Percentiles rank a stretch among this genome's conserved stretches.
These are phyloP conservation scores for Wickerhamomyces ciferrii DNA, from an alignment of 805 yeast species.

Conservation along the genomic window DNA sequence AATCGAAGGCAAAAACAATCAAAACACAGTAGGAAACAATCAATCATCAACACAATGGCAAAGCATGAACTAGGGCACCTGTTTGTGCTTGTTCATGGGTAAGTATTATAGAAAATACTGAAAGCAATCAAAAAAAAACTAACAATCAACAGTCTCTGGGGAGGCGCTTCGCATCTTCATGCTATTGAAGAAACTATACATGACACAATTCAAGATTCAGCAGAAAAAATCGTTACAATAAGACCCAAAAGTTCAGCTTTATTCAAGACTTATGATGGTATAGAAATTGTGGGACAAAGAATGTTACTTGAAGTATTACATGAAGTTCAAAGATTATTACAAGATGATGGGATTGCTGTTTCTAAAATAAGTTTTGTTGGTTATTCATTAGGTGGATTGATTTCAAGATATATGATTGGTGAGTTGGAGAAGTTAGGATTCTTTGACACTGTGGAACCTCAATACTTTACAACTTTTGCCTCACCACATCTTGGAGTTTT, in stretches of 20 bases:
- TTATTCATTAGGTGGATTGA: constrained; percentile 85
- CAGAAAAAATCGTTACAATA: constrained; percentile 38
- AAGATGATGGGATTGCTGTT: constrained; percentile 26
- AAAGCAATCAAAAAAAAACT: neutral
- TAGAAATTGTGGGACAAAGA: constrained; percentile 65
- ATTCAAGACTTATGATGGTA: constrained; percentile 81
- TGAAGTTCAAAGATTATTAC: constrained; percentile 31
- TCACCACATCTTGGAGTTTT: constrained; percentile 70
- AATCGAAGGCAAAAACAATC: too few species aligned
- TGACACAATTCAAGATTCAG: constrained; percentile 29
- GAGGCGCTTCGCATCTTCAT: constrained; percentile 54
- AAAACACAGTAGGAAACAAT: too few species aligned
- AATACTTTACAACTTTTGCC: constrained; percentile 63
- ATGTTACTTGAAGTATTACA: constrained; percentile 59
- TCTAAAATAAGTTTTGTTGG: constrained; percentile 72
- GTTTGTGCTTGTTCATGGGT: constrained; percentile 74
- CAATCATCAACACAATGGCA: too few species aligned
- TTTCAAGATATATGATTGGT: constrained; percentile 79
- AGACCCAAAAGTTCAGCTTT: constrained; percentile 60
- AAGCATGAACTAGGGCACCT: constrained; percentile 39
- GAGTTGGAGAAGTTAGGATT: constrained; percentile 48
- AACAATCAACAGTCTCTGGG: constrained; percentile 42
- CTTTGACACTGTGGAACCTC: constrained; percentile 57
- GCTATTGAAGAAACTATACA: constrained; percentile 39
- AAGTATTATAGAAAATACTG: too few species aligned